Base-by-base conservation (phyloP, 106 monocot species). In the Platanthera guangdongensis region DNA sequence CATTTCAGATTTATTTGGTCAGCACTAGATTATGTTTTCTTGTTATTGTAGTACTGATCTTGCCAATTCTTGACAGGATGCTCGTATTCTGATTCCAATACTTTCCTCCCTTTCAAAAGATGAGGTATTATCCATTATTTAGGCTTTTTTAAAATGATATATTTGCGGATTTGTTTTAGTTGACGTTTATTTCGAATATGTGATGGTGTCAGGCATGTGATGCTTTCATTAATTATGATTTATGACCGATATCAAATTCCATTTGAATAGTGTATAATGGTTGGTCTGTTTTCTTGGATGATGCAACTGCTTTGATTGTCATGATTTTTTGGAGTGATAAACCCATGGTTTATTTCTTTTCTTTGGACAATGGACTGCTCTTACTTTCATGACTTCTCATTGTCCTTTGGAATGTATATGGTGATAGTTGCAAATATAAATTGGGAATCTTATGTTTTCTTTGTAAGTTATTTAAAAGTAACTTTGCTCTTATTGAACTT, bases 61-160 rank as follows among this genome's bases (percentile, higher is more conserved):
- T 70, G 45, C 9, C 80, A 18, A 78, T 39, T 81, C 54, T 25
- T 83, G 72, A 39, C 83, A 97, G 97, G 97, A 97, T 92, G 94
- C 89, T 63, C 74, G 89, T 68, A 89, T 97, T 82, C 86, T 97
- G 18, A 97, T 97, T 73, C 97, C 97, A 71, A 84, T 97, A 79
- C 86, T 94, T 45, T 90, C 99, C 50, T 94, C 92, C 21, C 86
- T 99, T 52, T 94, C 99, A 8, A 94, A 94, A 81, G 94, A 94
- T 72, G 99, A 99, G 99, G 99, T 99, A 50, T 76, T 74, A 0
- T 81, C 19, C 69, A 11, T 70, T 25, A 72, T 47, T 75, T 74
- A 48, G 30, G 14, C 76, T 28, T 25, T 65, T 45, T 67, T 62
- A 50, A 13, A 64, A 47, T 30, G 32, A 25, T 75, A 45, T 49